Evolutionary conservation across 108 stramenopile species (phyloP), one percentile per base, ranked within the genome.

Genomic region (Nannochloropsis gaditana): DNA sequence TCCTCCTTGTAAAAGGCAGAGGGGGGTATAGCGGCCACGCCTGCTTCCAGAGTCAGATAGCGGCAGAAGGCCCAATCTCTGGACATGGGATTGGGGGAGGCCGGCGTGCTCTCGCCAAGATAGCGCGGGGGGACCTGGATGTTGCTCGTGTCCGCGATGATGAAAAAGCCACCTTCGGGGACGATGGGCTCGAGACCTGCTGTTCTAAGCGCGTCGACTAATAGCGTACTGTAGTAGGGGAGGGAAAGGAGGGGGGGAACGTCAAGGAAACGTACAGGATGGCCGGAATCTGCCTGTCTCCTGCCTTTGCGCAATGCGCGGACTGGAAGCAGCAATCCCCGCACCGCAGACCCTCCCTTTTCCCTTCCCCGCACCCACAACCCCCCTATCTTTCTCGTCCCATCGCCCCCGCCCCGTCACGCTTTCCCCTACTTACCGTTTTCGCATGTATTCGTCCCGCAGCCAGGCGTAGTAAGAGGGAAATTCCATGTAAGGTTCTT

Each of bases 11-110:
- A 90, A 96, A 98, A 97, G 9, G 95, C 95, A 86, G 94, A 94
- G 17, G 95, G 90, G 15, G 97, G 97, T 84, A 98, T 98, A 83
- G 94, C 94, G 19, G 95, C 84, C 15, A 98, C 85, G 80, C 96
- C 97, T 45, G 90, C 86, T 43, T 93, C 82, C 86, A 93, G 93
- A 42, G 95, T 94, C 91, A 98, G 92, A 94, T 94, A 96, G 83
- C 95, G 92, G 86, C 89, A 87, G 44, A 93, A 42, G 21, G 93
- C 92, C 92, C 92, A 93, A 83, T 94, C 94, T 3, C 92, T 85
- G 15, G 59, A 43, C 79, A 86, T 73, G 59, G 59, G 59, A 15
- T 43, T 10, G 41, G 42, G 43, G 80, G 80, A 81, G 80, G 80
- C 41, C 11, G 80, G 21, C 21, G 41, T 41, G 11, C 11, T 42